These are phyloP conservation scores for Stagonosporopsis tanaceti DNA, from an alignment of 2,329 filamentous ascomycete species.

Conservation along the genomic window DNA sequence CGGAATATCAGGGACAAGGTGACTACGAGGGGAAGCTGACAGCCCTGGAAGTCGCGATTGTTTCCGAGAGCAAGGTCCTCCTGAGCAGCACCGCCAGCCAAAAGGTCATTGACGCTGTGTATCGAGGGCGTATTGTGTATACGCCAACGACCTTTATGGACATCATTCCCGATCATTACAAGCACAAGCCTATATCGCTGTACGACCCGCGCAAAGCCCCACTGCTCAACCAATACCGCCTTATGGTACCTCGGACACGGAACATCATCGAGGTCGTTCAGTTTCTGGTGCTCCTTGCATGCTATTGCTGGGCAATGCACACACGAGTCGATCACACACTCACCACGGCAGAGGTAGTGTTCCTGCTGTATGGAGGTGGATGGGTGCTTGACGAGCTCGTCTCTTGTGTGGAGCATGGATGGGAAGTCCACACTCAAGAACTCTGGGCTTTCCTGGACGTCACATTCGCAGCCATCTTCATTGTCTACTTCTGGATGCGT, in stretches of 20 bases:
- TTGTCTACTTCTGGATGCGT: slow-evolving; percentile 72
- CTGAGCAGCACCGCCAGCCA: slow-evolving; percentile 80
- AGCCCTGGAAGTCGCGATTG: slow-evolving; percentile 81
- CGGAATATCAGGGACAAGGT: slow-evolving; percentile 55
- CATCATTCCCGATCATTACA: slow-evolving; percentile 86
- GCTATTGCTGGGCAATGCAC: slow-evolving; percentile 78
- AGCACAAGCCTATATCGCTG: slow-evolving; percentile 80
- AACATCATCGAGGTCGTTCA: slow-evolving; percentile 78
- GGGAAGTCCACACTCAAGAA: slow-evolving; percentile 87
- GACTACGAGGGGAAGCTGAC: slow-evolving; percentile 70
- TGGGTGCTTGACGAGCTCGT: slow-evolving; percentile 83
- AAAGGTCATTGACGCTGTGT: slow-evolving; percentile 83
- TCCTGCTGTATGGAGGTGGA: slow-evolving; percentile 76
- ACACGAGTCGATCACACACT: slow-evolving; percentile 67
- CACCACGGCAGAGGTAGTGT: slow-evolving; percentile 68
- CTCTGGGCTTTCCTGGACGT: slow-evolving; percentile 89
- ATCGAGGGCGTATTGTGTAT: slow-evolving; percentile 80
- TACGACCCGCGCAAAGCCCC: slow-evolving; percentile 81
- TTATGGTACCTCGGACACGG: slow-evolving; percentile 81
- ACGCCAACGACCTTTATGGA: slow-evolving; percentile 83
- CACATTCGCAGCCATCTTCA: slow-evolving; percentile 76
- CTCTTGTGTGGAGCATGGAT: slow-evolving; percentile 76
- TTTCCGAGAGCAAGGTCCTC: slow-evolving; percentile 82
- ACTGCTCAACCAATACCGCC: slow-evolving; percentile 82
- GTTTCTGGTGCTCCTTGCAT: slow-evolving; percentile 71